These are phyloP conservation scores for Phaseolus lunatus DNA, from an alignment of 306 rosid genomes.

Conservation along the genomic window DNA sequence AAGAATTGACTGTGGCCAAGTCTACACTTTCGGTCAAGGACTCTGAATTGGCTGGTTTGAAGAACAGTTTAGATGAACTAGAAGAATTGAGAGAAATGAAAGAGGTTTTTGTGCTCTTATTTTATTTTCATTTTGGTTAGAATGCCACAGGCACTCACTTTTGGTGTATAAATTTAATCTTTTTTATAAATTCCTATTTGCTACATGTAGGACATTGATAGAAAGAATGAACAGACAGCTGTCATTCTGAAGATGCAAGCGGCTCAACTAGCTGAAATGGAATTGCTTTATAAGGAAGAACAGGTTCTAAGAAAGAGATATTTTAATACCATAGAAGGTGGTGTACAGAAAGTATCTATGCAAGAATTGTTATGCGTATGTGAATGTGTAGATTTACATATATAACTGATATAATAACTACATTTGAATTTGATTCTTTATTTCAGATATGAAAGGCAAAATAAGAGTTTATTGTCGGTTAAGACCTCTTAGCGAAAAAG, in stretches of 20 bases:
- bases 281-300: slow-evolving; percentile 90
- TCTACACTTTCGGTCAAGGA: slow-evolving; percentile 68
- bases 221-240: slow-evolving; percentile 97
- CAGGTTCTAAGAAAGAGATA: slow-evolving; percentile 92
- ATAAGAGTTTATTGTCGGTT: slow-evolving; percentile 90
- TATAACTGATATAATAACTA: slow-evolving; percentile 15
- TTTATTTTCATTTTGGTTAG: slow-evolving; percentile 11
- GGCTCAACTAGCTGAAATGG: slow-evolving; percentile 89
- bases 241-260: slow-evolving; percentile 92
- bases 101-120: slow-evolving; percentile 66
- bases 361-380: background rate
- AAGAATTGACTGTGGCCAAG: slow-evolving; percentile 63
- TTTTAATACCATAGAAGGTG: slow-evolving; percentile 94
- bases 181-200: slow-evolving; percentile 21
- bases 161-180: slow-evolving; percentile 13
- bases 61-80: slow-evolving; percentile 75
- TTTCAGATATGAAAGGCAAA: slow-evolving; percentile 98
- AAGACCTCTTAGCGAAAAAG: slow-evolving; percentile 84
- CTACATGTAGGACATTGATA: slow-evolving; percentile 82
- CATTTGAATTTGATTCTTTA: slow-evolving; percentile 21
- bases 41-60: slow-evolving; percentile 68
- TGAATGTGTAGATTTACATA: slow-evolving; percentile 23
- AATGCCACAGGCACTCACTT: background rate
- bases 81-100: slow-evolving; percentile 97
- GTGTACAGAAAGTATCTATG: background rate